Base-by-base conservation (phyloP, 192 early-diverging fungal genomes). In the Coemansia reversa region DNA sequence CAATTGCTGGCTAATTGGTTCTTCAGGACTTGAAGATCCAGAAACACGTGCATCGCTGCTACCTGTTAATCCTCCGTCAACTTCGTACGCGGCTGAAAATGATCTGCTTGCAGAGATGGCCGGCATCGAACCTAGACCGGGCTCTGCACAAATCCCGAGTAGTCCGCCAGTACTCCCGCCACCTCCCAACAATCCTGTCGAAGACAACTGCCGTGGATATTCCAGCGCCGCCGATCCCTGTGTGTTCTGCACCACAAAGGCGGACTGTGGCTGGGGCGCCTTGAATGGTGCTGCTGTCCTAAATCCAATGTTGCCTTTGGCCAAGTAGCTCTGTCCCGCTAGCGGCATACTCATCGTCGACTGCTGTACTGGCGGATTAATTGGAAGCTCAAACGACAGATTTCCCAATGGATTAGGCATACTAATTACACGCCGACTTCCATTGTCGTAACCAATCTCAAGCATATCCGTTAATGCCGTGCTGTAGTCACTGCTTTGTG, bases 401-500 rank as follows among this genome's bases (percentile, higher is more conserved):
- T 63, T 80, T 24, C 66, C 77, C 48, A 80, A 56, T 61, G 77
- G 72, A 59, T 72, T 80, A n/a, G 77, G 77, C 72, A 80, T 74
- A 33, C 68, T 80, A 55, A 80, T 80, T 5, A 80, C 71, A 18
- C 72, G 72, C 7, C 72, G 71, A 23, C 66, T 33, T 29, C 65
- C 65, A 23, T n/a, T 54, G 55, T 80, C 72, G 24, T 73, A 74
- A 2, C 72, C 68, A 16, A 70, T 73, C 5, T 70, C 68, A 23
- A 80, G 62, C 47, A 80, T 71, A 30, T 72, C 60, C 7, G 51
- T 61, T 30, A 79, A 49, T 19, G 60, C 42, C 11, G 54, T 14
- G 49, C 51, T 56, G 49, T 63, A 57, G 60, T 47, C 39, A 11
- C 22, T 45, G 5, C 30, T 20, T 23, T 48, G 35, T 18, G 14